These are phyloP conservation scores for Zychaea mexicana DNA, from an alignment of 371 early-diverging fungal species.

Conservation along the genomic window DNA sequence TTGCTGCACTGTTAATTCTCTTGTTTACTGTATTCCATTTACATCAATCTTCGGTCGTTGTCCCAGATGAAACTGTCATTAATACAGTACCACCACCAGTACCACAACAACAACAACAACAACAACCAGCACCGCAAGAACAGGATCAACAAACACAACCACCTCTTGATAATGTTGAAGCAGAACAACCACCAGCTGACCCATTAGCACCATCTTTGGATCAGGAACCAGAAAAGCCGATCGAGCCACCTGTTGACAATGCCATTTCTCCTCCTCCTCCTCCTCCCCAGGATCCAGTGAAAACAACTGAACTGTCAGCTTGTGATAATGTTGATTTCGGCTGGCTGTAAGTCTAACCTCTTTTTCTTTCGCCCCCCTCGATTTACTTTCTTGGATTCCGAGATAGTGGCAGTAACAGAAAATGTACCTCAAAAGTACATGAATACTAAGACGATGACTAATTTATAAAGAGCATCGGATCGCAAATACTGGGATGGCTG, in stretches of 20 bases:
- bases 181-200: too few relatives aligned
- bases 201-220: too few relatives aligned
- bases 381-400: too few relatives aligned
- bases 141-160: too few relatives aligned
- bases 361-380: neutral
- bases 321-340: constrained; percentile 31
- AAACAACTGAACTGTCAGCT: neutral
- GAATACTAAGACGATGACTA: too few relatives aligned
- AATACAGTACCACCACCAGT: neutral
- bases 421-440: too few relatives aligned
- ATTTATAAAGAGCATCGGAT: constrained; percentile 28
- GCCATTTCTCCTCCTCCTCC: too few relatives aligned
- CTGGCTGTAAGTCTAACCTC: constrained; percentile 29
- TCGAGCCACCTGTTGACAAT: too few relatives aligned
- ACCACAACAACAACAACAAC: neutral
- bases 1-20: constrained; percentile 11
- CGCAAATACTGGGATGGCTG: constrained; percentile 45
- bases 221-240: too few relatives aligned
- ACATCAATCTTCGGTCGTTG: neutral
- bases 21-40: constrained; percentile 11
- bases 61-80: neutral
- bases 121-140: neutral
- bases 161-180: too few relatives aligned
- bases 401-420: too few relatives aligned
- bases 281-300: neutral